Evolutionary conservation across 768 basidiomycete species (phyloP), one percentile per base, ranked within the genome.

Genomic region (Russula vinacea): DNA sequence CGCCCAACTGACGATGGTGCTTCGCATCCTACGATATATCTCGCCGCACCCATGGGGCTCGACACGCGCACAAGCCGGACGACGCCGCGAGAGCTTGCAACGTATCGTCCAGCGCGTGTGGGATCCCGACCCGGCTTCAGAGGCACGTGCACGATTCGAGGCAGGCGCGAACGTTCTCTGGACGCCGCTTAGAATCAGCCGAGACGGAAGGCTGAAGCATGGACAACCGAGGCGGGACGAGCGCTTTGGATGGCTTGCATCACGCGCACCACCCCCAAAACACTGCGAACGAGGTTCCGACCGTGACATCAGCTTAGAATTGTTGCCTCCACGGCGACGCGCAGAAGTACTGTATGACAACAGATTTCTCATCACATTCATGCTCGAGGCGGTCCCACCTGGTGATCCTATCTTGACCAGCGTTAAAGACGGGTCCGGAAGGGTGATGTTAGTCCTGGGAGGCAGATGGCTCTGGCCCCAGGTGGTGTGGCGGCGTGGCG

Each of bases 31-130:
- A 57, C 89, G 90, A 16, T 88, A 85, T 69, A 76, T 85, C 47
- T 92, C 91, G 0, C 86, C 84, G 51, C 77, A 82, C 44, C 87
- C 89, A 2, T 94, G 92, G 92, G 92, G 92, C 5, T 84, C 84
- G 53, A 70, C 80, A 19, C 80, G 77, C 9, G 83, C 90, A 2
- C 85, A 90, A 67, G 83, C 79, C 2, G 74, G 80, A 63, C 80
- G 91, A 39, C 79, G 83, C 10, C 72, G 70, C 45, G 66, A 61
- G 7, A 81, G 79, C 56, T 71, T 88, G 33, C 66, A 75, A 1
- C 78, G 78, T 42, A 83, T 92, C 62, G 71, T 81, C 22, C 55
- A 73, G 14, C 75, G 74, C 7, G 65, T 92, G 7, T 89, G 84
- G 82, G 55, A 70, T 4, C 70, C 71, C 10, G 59, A 77, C 22